Evolutionary conservation across 1,284 basidiomycete species (phyloP), one percentile per base, ranked within the genome.

Genomic region (Amylostereum areolatum): DNA sequence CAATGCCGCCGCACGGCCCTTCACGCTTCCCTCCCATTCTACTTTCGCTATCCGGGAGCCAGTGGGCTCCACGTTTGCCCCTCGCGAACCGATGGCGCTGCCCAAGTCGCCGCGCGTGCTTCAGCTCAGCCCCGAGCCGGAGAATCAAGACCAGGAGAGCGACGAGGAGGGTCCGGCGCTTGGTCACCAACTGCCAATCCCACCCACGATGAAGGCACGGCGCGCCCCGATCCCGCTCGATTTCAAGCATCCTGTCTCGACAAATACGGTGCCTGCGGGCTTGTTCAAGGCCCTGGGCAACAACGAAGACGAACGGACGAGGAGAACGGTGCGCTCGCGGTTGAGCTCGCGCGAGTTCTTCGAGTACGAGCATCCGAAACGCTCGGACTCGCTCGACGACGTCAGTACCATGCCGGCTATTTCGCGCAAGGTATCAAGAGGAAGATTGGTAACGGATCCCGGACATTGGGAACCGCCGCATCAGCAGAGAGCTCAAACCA

Each of bases 151-250:
- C 18, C 18, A 18, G 18, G 18, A 18, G 18, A 18, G 18, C 18
- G 36, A 52, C 24, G 37, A 25, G 33, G 51, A 54, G 41, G 50
- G 45, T 8, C 50, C 52, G 5, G 52, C 48, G 18, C 46, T 57
- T 1, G 61, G 60, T 3, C 56, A 59, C 29, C 63, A 66, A 47
- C 57, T 72, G 42, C 67, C 68, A 0, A 56, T 65, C 29, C 67
- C 68, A 28, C 61, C 66, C 7, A 58, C 64, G 35, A 58, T 68
- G 27, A 81, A 75, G 61, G 62, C 72, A 18, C 85, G 81, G 63
- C 81, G 87, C 43, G 80, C 86, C 8, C 87, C 89, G 2, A 82
- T 90, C 47, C 86, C 86, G 7, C 70, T 90, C 47, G 87, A 90
- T 61, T 91, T 90, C 69, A 89, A 81, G 60, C 83, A 87, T 56